Evolutionary conservation across 768 basidiomycete genomes (phyloP).

Genomic region (Agrocybe pediades): DNA sequence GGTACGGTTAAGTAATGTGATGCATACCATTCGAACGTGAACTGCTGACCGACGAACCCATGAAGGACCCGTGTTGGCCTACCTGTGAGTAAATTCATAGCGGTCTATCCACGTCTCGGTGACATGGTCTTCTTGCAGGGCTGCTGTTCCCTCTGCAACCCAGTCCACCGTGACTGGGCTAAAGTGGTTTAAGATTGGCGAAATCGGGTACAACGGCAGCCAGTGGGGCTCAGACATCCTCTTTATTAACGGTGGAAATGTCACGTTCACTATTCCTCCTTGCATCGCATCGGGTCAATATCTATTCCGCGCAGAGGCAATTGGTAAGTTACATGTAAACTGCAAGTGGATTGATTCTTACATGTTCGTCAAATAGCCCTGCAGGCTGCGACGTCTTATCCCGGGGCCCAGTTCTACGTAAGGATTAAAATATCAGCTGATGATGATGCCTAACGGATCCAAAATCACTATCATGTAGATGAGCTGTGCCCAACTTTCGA

Average conservation of each 20-base stretch:
- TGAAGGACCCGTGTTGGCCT: conserved; percentile 45
- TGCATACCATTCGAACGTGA: background rate
- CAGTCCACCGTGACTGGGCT: conserved; percentile 44
- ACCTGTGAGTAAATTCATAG: conserved; percentile 35
- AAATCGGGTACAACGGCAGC: conserved; percentile 39
- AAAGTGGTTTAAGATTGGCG: conserved; percentile 57
- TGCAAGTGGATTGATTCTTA: background rate
- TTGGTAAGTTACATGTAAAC: conserved; percentile 33
- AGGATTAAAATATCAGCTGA: conserved; percentile 16
- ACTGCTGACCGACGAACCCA: background rate
- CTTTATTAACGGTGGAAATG: conserved; percentile 50
- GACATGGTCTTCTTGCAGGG: conserved; percentile 27
- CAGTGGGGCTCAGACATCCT: conserved; percentile 51
- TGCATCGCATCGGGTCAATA: conserved; percentile 52
- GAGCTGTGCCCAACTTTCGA: conserved; percentile 47
- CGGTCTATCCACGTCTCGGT: background rate
- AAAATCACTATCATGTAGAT: conserved; percentile 28
- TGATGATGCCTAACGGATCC: background rate
- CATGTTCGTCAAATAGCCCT: conserved; percentile 4
- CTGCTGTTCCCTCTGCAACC: conserved; percentile 42
- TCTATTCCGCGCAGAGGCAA: conserved; percentile 52
- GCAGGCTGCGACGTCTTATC: conserved; percentile 32
- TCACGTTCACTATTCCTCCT: conserved; percentile 45
- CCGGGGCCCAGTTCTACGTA: conserved; percentile 61
- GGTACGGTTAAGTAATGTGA: conserved; percentile 6